Evolutionary conservation across 177 flowering plant species (phyloP).

Genomic region (Telopea speciosissima): DNA sequence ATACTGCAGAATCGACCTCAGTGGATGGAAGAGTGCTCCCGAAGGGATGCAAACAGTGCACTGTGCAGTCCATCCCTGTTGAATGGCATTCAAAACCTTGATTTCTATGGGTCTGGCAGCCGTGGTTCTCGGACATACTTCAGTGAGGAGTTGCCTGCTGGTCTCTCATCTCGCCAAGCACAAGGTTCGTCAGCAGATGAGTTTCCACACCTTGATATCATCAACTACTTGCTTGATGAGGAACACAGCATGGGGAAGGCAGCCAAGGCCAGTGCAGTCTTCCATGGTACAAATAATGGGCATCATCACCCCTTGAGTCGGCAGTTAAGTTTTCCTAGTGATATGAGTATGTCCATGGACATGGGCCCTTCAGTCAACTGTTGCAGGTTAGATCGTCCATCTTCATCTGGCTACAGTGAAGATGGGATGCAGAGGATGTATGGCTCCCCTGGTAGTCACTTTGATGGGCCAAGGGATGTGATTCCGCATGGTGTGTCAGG

Average conservation of each 20-base stretch:
- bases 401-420: constrained; percentile 41
- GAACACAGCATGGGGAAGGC: constrained; percentile 42
- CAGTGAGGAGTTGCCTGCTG: constrained; percentile 28
- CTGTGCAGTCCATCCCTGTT: constrained; percentile 26
- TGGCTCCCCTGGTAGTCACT: constrained; percentile 30
- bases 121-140: constrained; percentile 24
- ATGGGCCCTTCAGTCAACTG: constrained; percentile 33
- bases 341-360: constrained; percentile 32
- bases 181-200: constrained; percentile 53
- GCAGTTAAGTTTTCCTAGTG: constrained; percentile 53
- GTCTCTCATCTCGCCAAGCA: constrained; percentile 11
- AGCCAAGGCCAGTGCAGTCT: constrained; percentile 17
- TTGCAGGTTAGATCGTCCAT: constrained; percentile 50
- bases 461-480: constrained; percentile 36
- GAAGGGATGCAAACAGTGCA: constrained; percentile 25
- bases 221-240: constrained; percentile 81
- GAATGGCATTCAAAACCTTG: constrained; percentile 30
- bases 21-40: constrained; percentile 49
- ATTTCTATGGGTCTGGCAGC: constrained; percentile 28
- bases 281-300: constrained; percentile 29
- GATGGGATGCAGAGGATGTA: constrained; percentile 39
- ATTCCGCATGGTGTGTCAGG: constrained; percentile 36
- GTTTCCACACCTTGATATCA: constrained; percentile 93
- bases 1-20: constrained; percentile 37
- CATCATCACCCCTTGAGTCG: constrained; percentile 32